Evolutionary conservation across 1,284 basidiomycete genomes (phyloP), one percentile per base, ranked within the genome.

Genomic region (Sanghuangporus baumii): DNA sequence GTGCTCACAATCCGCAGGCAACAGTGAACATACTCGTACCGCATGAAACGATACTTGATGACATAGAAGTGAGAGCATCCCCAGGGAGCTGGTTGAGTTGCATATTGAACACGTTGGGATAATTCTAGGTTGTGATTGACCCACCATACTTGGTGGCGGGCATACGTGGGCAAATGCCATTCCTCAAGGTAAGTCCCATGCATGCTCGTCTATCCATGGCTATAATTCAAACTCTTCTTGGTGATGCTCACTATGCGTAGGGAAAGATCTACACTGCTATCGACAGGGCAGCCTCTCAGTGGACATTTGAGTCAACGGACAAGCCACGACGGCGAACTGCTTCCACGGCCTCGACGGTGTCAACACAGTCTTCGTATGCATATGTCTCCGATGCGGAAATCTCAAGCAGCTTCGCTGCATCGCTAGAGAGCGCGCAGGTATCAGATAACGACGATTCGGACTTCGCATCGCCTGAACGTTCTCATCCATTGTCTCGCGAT

Each of bases 401-500:
- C 58, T 88, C 88, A 6, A 91, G 87, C 73, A 88, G 86, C 71
- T 90, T 91, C 67, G 86, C 87, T 2, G 88, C 87, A 6, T 91
- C 89, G 20, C 77, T 91, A 4, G 89, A 89, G 68, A 87, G 86
- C 66, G 85, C 77, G 4, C 84, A 84, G 37, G 79, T 79, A 9
- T 91, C 89, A 7, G 89, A 91, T 59, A 76, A 78, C 7, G 89
- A 91, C 61, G 88, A 90, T 62, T 62, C 84, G 85, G 63, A 63
- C 65, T 48, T 61, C 54, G 64, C 72, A 3, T 60, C 58, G 18
- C 57, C 58, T 7, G 55, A 58, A 9, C 56, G 62, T 5, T 52
- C 62, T 16, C 47, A 54, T 26, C 20, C 54, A 20, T 43, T 55
- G n/a, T 36, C 54, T 9, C 58, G 61, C 8, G 66, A 66, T 26